Conservation (phyloP, 1,284 basidiomycete species). For the Agroathelia rolfsii region DNA sequence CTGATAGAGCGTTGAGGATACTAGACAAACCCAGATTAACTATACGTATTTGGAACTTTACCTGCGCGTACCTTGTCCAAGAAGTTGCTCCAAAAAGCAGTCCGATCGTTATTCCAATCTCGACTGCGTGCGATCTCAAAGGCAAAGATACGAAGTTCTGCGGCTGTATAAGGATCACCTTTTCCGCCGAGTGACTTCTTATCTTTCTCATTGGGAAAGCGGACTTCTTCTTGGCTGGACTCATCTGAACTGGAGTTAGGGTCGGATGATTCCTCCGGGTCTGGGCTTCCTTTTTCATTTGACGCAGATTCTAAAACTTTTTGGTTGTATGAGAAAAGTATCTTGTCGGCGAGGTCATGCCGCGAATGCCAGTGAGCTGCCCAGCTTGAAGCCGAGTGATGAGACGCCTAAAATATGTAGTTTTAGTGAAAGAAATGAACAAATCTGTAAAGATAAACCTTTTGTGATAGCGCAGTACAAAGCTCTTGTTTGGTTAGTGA, state of each 20-base stretch:
- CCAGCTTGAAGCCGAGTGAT: constrained; percentile 51
- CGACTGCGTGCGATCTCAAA: constrained; percentile 40
- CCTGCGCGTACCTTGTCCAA: not conserved
- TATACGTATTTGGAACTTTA: not conserved
- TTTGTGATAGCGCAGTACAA: constrained; percentile 43
- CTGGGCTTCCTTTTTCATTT: constrained; percentile 18
- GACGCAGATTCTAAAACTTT: constrained; percentile 25
- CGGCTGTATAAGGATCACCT: constrained; percentile 38
- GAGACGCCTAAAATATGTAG: constrained; percentile 37
- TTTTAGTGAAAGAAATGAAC: constrained; percentile 8
- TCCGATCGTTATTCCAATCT: constrained; percentile 29
- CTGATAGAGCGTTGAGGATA: constrained; percentile 41
- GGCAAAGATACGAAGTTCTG: constrained; percentile 49
- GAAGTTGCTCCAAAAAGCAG: constrained; percentile 1
- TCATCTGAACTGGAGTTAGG: constrained; percentile 13
- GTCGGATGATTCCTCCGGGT: constrained; percentile 18
- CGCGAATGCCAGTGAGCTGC: constrained; percentile 47
- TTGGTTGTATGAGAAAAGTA: constrained; percentile 35
- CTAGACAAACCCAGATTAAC: constrained; percentile 15
- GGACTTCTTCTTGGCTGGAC: constrained; percentile 29
- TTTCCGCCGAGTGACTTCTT: constrained; percentile 42
- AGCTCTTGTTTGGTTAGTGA: constrained; percentile 39
- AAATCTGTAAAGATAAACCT: constrained; percentile 26
- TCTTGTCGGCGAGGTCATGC: constrained; percentile 55
- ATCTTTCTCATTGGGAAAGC: constrained; percentile 26